Evolutionary conservation across 139 green algal genomes (phyloP).

Genomic region (Eudorina sp.): DNA sequence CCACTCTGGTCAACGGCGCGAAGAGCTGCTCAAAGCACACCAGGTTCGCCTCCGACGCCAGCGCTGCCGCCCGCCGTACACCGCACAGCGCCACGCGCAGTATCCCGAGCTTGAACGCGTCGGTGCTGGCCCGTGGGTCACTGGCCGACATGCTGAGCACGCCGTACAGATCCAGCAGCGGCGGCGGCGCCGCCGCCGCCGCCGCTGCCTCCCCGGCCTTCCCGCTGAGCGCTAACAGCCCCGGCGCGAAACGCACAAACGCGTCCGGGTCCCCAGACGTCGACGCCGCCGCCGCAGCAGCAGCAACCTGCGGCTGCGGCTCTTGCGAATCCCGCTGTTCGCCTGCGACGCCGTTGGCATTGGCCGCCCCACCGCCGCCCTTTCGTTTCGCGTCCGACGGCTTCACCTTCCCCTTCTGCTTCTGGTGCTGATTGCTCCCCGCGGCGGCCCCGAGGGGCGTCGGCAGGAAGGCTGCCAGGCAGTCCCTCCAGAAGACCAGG

Average conservation of each 20-base stretch:
- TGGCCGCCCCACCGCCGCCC: not conserved
- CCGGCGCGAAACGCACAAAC: conserved; percentile 35
- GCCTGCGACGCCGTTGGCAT: not conserved
- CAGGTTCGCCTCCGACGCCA: not conserved
- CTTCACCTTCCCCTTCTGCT: not conserved
- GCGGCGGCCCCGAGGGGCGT: not conserved
- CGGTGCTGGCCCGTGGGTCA: not conserved
- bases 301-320: conserved; percentile 7
- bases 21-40: conserved; percentile 41
- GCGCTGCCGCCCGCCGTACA: not conserved
- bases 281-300: no score
- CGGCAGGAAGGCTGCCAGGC: conserved; percentile 58
- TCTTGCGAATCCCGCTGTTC: not conserved
- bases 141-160: conserved; percentile 6
- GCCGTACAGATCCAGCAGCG: conserved; percentile 51
- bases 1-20: conserved; percentile 24
- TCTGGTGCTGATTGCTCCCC: not conserved
- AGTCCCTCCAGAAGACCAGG: conserved; percentile 68
- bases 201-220: not conserved
- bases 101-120: conserved; percentile 62
- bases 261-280: not conserved
- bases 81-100: conserved; percentile 56
- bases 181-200: conserved; percentile 25
- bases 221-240: not conserved
- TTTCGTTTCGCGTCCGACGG: not conserved